Evolutionary conservation across 2,329 filamentous ascomycete species (phyloP).

Genomic region (Diaporthe sp.): DNA sequence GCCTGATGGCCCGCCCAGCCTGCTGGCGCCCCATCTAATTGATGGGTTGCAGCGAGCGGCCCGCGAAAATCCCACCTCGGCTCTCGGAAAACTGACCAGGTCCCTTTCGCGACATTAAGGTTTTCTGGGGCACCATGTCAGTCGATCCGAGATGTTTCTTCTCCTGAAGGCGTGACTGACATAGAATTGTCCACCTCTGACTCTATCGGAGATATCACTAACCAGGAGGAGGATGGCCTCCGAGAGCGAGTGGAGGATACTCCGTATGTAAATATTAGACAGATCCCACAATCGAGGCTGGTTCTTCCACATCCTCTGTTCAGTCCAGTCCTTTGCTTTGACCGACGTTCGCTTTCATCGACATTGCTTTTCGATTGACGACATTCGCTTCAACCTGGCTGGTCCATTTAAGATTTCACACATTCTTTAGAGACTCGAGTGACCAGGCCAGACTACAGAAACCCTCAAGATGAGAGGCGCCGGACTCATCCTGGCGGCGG

Average conservation of each 20-base stretch:
- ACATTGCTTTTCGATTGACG: neutral
- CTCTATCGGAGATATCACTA: neutral
- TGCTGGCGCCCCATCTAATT: neutral
- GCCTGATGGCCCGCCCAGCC: neutral
- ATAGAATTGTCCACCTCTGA: neutral
- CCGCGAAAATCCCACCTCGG: slow-evolving; percentile 19
- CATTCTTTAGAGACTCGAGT: slow-evolving; percentile 1
- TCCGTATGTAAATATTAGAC: slow-evolving; percentile 13
- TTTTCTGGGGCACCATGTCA: neutral
- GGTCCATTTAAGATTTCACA: slow-evolving; percentile 13
- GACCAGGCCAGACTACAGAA: neutral
- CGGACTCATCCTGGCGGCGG: slow-evolving; percentile 40
- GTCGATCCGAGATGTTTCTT: neutral
- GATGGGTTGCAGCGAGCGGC: slow-evolving; percentile 17
- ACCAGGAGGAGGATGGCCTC: neutral
- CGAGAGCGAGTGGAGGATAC: neutral
- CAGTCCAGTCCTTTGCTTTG: neutral
- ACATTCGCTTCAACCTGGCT: slow-evolving; percentile 18
- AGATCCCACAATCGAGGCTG: neutral
- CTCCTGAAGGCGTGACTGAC: neutral
- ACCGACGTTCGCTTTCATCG: neutral
- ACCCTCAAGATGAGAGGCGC: slow-evolving; percentile 3
- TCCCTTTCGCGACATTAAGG: neutral
- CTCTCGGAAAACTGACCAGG: neutral
- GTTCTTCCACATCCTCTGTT: neutral